These are phyloP conservation scores for Xylaria digitata DNA, from an alignment of 2,329 filamentous ascomycete genomes.

Conservation along the genomic window DNA sequence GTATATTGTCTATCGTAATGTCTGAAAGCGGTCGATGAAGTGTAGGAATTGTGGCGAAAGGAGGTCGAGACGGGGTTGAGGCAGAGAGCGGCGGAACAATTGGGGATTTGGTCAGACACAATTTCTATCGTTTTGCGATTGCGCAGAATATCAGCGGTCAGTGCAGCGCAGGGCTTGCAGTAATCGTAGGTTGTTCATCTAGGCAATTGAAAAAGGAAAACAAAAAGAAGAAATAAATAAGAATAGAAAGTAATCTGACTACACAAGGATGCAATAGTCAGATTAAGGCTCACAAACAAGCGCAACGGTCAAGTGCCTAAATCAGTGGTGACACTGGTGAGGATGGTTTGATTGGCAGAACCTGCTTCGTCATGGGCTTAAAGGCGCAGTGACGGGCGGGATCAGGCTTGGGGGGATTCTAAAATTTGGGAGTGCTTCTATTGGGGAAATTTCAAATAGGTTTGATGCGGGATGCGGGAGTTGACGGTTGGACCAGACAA, in stretches of 20 bases:
- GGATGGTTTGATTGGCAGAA: constrained; percentile 21
- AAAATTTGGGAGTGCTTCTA: constrained; percentile 11
- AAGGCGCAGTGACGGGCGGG: constrained; percentile 6
- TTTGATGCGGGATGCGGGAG: constrained; percentile 28
- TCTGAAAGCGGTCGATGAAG: constrained; percentile 18
- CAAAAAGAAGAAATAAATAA: background rate
- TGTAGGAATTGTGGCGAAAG: constrained; percentile 21
- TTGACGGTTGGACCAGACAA: constrained; percentile 19
- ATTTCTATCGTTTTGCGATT: constrained; percentile 19
- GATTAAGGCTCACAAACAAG: constrained; percentile 9
- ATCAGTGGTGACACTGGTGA: constrained; percentile 1
- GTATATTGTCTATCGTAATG: constrained; percentile 10
- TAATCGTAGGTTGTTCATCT: constrained; percentile 33
- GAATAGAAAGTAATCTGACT: background rate
- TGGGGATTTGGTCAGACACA: constrained; percentile 21
- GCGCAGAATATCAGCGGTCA: constrained; percentile 36
- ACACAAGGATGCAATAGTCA: background rate
- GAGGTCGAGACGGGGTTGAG: background rate
- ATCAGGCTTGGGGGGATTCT: constrained; percentile 24
- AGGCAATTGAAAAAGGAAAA: constrained; percentile 7
- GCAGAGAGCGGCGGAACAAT: background rate
- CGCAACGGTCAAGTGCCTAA: constrained; percentile 15
- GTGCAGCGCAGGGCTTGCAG: constrained; percentile 35
- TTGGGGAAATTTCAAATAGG: constrained; percentile 36
- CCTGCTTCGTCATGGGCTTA: constrained; percentile 11